A percentile compares a stretch with the other conserved stretches of the same genome.
Conservation (phyloP, 352 stramenopile genomes). For the Phytophthora uliginosa region DNA sequence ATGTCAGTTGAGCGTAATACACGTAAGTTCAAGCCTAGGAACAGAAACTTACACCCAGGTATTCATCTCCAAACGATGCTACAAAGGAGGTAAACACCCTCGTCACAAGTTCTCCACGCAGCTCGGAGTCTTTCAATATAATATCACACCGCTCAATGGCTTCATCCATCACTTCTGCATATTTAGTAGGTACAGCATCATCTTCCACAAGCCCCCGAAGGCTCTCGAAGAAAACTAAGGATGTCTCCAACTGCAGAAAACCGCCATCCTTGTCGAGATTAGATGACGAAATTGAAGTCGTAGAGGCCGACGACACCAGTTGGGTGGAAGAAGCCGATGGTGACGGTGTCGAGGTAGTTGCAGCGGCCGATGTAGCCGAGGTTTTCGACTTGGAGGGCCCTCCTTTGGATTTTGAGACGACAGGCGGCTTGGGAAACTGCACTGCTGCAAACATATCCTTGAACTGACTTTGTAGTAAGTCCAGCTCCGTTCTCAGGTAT, state of each 20-base stretch:
- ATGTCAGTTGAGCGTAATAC: not conserved
- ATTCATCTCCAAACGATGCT: constrained; percentile 71
- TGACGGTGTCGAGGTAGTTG: constrained; percentile 16
- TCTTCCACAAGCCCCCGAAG: constrained; percentile 63
- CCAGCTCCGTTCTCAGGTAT: constrained; percentile 76
- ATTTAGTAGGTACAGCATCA: constrained; percentile 45
- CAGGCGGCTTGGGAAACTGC: constrained; percentile 62
- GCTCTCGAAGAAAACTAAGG: constrained; percentile 63
- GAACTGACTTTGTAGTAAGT: constrained; percentile 65
- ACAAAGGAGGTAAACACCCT: constrained; percentile 76
- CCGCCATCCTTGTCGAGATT: constrained; percentile 59
- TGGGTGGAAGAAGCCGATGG: constrained; percentile 41
- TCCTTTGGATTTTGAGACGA: constrained; percentile 37
- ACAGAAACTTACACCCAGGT: constrained; percentile 53
- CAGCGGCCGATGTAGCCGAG: constrained; percentile 6
- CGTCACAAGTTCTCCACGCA: constrained; percentile 73
- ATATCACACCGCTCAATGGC: constrained; percentile 64
- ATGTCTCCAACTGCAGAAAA: constrained; percentile 35
- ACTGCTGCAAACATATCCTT: constrained; percentile 49
- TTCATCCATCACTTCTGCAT: constrained; percentile 50
- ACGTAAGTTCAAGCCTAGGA: not conserved
- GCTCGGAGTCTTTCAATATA: constrained; percentile 74
- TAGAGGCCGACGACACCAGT: constrained; percentile 29
- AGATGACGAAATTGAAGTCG: constrained; percentile 48
- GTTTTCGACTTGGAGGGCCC: constrained; percentile 35